Evolutionary conservation across 2,329 filamentous ascomycete species (phyloP).

Genomic region (Monosporascus sp.): DNA sequence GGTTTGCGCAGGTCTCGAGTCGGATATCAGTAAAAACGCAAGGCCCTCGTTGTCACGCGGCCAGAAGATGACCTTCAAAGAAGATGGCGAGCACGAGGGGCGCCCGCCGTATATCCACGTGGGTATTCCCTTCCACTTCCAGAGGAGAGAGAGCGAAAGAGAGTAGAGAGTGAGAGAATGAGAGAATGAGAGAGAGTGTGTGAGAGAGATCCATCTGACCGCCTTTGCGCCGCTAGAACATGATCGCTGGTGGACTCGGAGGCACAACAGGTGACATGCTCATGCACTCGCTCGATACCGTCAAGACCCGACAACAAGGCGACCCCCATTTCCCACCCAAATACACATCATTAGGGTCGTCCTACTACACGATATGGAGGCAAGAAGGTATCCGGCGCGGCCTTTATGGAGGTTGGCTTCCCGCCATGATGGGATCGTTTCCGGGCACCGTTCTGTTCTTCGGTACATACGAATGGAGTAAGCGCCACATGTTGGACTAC

Average conservation of each 20-base stretch:
- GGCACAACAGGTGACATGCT: conserved; percentile 93
- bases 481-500: conserved; percentile 78
- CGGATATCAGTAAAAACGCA: conserved; percentile 14
- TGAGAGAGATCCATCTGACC: conserved; percentile 10
- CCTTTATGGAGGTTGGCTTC: conserved; percentile 88
- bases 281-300: conserved; percentile 98
- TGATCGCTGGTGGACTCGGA: conserved; percentile 91
- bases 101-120: conserved; percentile 63
- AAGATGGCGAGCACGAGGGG: conserved; percentile 46
- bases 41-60: conserved; percentile 6
- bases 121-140: conserved; percentile 26
- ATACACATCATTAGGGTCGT: conserved; percentile 84
- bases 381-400: conserved; percentile 86
- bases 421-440: conserved; percentile 87
- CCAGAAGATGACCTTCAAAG: conserved; percentile 30
- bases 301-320: conserved; percentile 96
- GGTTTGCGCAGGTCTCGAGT: conserved; percentile 14
- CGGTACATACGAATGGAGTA: conserved; percentile 93
- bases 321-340: conserved; percentile 89
- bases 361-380: conserved; percentile 87
- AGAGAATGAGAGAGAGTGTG: too few relatives aligned
- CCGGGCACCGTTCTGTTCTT: conserved; percentile 94
- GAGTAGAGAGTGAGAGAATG: conserved; percentile 1
- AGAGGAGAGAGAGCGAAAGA: conserved; percentile 3
- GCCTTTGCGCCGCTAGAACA: conserved; percentile 55